Conservation (phyloP, 305 asterid species). For the Fraxinus xanthoxyloides region DNA sequence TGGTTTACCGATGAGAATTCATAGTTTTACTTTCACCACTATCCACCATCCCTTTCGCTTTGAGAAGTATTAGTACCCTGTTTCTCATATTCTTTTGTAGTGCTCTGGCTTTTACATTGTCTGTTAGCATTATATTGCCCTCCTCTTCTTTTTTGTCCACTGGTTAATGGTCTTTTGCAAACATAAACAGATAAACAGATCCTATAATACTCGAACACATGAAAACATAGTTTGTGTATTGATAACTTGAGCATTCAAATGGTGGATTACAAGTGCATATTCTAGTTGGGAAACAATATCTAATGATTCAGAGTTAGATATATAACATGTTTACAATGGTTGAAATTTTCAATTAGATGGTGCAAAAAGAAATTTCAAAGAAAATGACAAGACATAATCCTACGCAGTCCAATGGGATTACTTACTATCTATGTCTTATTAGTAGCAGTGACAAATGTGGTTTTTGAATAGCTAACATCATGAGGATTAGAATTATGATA, state of each 20-base stretch:
- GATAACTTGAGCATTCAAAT: background rate
- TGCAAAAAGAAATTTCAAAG: background rate
- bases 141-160: background rate
- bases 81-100: background rate
- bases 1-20: background rate
- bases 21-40: background rate
- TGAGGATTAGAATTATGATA: background rate
- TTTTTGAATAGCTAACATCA: background rate
- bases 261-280: background rate
- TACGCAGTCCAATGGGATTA: background rate
- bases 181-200: background rate
- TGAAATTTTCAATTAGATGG: background rate
- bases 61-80: background rate
- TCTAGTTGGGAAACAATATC: background rate
- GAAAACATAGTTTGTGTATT: background rate
- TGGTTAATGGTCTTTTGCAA: background rate
- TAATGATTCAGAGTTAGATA: background rate
- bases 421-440: background rate
- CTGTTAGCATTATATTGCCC: background rate
- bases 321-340: background rate
- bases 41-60: background rate
- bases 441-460: background rate
- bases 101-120: background rate
- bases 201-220: background rate
- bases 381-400: background rate